Evolutionary conservation across 1,139 yeast genomes (phyloP).

Genomic region (Kodamaea sp.): DNA sequence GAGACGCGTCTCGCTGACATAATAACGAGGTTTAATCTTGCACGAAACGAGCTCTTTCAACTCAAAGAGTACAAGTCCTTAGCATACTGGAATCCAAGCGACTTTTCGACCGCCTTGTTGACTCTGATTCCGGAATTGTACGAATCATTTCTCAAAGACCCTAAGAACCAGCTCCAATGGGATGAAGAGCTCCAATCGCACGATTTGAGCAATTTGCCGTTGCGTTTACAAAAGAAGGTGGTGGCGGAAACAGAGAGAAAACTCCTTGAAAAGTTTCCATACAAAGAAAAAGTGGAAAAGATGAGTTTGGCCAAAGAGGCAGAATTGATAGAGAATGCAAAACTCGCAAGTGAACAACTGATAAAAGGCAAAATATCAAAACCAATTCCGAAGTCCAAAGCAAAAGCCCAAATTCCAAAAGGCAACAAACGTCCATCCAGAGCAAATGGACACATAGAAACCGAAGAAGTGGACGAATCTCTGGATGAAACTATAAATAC

Average conservation of each 20-base stretch:
- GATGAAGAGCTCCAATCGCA: constrained; percentile 28
- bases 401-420: not conserved
- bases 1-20: constrained; percentile 32
- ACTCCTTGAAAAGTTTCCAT: constrained; percentile 38
- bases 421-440: not conserved
- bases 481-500: constrained; percentile 18
- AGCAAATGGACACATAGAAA: constrained; percentile 1
- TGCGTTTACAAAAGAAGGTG: constrained; percentile 45
- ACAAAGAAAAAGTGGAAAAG: constrained; percentile 31
- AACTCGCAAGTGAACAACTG: constrained; percentile 2
- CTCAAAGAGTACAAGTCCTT: constrained; percentile 60
- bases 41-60: constrained; percentile 55
- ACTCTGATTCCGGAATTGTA: constrained; percentile 35
- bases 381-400: not conserved
- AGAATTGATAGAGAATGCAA: constrained; percentile 17
- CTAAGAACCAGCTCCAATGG: constrained; percentile 36
- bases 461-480: constrained; percentile 9
- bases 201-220: constrained; percentile 36
- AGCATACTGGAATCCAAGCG: constrained; percentile 60
- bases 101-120: constrained; percentile 27
- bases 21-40: constrained; percentile 46
- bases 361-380: constrained; percentile 11
- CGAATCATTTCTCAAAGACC: constrained; percentile 34
- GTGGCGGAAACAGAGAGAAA: constrained; percentile 41
- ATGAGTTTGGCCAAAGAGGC: constrained; percentile 27